Evolutionary conservation across 495 filamentous ascomycete genomes (phyloP), one percentile per base, ranked within the genome.

Genomic region (Oidiodendron maius): DNA sequence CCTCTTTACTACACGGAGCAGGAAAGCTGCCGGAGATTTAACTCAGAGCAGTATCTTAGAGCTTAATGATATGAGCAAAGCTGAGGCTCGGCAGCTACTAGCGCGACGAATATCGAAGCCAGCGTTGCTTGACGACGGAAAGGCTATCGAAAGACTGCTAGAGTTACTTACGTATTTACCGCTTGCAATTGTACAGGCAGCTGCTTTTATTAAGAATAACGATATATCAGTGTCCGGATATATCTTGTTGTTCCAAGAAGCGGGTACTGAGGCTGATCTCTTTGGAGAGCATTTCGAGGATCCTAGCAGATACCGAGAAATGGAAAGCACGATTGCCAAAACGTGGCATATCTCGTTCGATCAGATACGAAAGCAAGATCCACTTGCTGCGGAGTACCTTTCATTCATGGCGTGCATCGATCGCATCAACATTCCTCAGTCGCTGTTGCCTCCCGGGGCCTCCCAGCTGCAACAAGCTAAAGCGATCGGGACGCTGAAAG

Each of bases 321-420:
- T 30, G 36, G 25, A 52, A 16, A 46, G 28, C 28, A 32, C 28
- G 28, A 32, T 32, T 8, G 28, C 42, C 8, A 32, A 32, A n/a
- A 34, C 18, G 42, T 20, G 47, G 37, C 1, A 55, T 1, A 68
- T 74, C 0, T 76, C 73, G 0, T 74, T 79, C 40, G 42, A 40
- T 16, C 37, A 21, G 37, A 21, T 15, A 6, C 9, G 9, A 10
- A 46, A 55, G 18, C 57, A 60, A 34, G 48, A 63, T 11, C 45
- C 59, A 5, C 61, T 53, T 11, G 51, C 51, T 32, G 51, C 51
- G 24, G 51, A 42, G 30, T 52, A 51, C 36, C 44, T 53, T 9
- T 53, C 38, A 4, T 51, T 53, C 26, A 43, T 51, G 47, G 34
- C 51, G 22, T 53, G 51, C 21, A 25, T 52, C 13, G 51, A 41